Base-by-base conservation (phyloP, 306 rosid genomes). In the Cicer bijugum region DNA sequence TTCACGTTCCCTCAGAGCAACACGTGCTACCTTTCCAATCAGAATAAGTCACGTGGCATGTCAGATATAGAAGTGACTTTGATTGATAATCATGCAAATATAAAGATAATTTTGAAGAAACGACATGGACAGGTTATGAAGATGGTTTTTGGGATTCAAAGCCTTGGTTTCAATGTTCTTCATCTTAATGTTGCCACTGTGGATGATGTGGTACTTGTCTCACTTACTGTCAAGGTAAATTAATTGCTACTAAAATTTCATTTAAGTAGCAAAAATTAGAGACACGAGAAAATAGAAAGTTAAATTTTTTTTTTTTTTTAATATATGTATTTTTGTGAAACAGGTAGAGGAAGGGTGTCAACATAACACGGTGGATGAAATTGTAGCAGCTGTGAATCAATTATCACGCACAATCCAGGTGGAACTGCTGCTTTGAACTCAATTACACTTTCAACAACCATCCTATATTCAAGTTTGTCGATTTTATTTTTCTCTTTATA, bases 21-120 rank as follows among this genome's bases (percentile, higher is more conserved):
- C 68, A 72, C 77, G 16, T 15, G 71, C 37, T 74, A 77, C 37
- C 67, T 80, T n/a, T 6, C 44, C 42, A 53, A 17, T 4, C 38
- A 3, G 69, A 52, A 47, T 37, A 73, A 74, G 48, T 67, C 65
- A 23, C 82, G 8, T 64, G 80, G 81, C 0, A 85, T 69, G 2
- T 95, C 90, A 2, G 96, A 94, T 68, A 88, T 94, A 66, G 97
- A 94, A 82, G 98, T 94, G 14, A 91, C 87, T 40, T 71, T 94
- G 92, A 87, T 88, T 35, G 97, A 94, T 19, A 83, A 66, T 77
- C 98, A 94, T 53, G 98, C 97, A 17, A 94, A 89, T 75, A 74
- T 94, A 3, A 91, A 94, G 76, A 84, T 94, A 37, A 80, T 89
- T 12, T 78, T 89, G 1, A 82, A 84, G 84, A 91, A 86, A 85